Percentiles rank a stretch among this genome's conserved stretches.
Conservation (phyloP, 176 grass and related monocot species). For the Aegilops sharonensis region DNA sequence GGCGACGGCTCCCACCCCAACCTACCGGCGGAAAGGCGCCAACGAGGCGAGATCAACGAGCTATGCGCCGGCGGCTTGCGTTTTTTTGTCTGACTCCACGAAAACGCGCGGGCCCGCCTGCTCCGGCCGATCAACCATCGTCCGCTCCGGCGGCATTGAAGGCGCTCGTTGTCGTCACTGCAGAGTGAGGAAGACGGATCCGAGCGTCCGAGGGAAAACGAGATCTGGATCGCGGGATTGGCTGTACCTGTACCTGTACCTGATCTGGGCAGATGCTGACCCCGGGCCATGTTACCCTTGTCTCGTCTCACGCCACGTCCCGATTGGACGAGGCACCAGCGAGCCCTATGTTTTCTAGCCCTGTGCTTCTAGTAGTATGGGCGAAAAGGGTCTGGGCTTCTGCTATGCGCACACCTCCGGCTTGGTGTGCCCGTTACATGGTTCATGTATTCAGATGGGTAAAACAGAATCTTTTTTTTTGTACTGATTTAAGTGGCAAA, state of each 20-base stretch:
- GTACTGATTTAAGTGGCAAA: too few relatives aligned
- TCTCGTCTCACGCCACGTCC: neutral
- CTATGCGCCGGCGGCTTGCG: neutral
- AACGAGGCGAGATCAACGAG: neutral
- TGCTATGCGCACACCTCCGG: neutral
- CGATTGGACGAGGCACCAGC: neutral
- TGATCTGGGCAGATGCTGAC: constrained; percentile 13
- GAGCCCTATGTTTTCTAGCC: neutral
- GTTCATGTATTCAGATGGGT: too few relatives aligned
- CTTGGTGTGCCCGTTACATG: neutral
- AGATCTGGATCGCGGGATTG: neutral
- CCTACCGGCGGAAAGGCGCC: neutral
- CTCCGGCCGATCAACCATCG: neutral
- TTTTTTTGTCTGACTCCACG: neutral
- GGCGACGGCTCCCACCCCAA: neutral
- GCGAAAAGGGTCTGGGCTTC: neutral
- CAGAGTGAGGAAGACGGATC: constrained; percentile 5
- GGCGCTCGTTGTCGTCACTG: neutral
- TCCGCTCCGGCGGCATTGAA: neutral
- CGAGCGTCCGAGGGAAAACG: neutral
- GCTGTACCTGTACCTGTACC: neutral
- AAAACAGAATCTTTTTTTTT: too few relatives aligned
- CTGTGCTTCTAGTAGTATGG: neutral
- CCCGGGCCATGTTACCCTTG: neutral
- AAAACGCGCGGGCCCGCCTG: neutral